Percentiles rank a stretch among this genome's conserved stretches.
These are phyloP conservation scores for Elsinoe arachidis DNA, from an alignment of 2,329 filamentous ascomycete species.

Conservation along the genomic window DNA sequence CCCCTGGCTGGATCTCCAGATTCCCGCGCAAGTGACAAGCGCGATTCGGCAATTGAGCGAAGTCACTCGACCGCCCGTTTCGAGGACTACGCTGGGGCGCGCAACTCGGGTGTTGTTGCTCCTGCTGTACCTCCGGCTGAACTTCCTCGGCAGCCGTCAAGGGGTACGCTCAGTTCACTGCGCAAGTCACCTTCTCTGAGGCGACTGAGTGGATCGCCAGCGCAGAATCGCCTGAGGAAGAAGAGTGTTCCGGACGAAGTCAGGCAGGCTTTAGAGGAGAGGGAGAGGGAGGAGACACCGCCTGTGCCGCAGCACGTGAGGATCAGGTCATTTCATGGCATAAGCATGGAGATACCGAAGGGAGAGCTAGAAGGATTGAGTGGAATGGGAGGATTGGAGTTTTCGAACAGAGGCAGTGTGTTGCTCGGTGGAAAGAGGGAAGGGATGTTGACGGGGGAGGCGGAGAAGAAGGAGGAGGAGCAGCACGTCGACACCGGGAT, in stretches of 20 bases:
- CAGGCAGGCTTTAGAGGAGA: slow-evolving; percentile 13
- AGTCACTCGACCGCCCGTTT: slow-evolving; percentile 19
- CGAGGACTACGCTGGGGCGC: slow-evolving; percentile 14
- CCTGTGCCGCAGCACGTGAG: slow-evolving; percentile 15
- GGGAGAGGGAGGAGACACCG: background rate
- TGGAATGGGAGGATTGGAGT: slow-evolving; percentile 44
- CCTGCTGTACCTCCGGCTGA: background rate
- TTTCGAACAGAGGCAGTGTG: slow-evolving; percentile 54
- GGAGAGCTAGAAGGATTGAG: slow-evolving; percentile 45
- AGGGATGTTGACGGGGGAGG: slow-evolving; percentile 21
- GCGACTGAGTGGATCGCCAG: background rate
- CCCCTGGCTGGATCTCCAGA: background rate
- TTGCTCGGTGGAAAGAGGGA: slow-evolving; percentile 46
- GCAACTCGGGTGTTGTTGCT: background rate
- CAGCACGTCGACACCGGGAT: slow-evolving; percentile 8
- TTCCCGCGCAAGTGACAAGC: slow-evolving; percentile 11
- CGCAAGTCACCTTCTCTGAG: slow-evolving; percentile 7
- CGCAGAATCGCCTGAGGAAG: slow-evolving; percentile 9
- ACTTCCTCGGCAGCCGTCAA: slow-evolving; percentile 7
- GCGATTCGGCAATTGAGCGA: slow-evolving; percentile 28
- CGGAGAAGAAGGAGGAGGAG: slow-evolving; percentile 15
- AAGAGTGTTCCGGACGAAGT: slow-evolving; percentile 15
- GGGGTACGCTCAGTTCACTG: slow-evolving; percentile 10
- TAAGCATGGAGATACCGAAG: slow-evolving; percentile 49
- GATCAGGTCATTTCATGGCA: slow-evolving; percentile 36